Evolutionary conservation across 768 basidiomycete species (phyloP), one percentile per base, ranked within the genome.

Genomic region (Lactarius hatsudake): DNA sequence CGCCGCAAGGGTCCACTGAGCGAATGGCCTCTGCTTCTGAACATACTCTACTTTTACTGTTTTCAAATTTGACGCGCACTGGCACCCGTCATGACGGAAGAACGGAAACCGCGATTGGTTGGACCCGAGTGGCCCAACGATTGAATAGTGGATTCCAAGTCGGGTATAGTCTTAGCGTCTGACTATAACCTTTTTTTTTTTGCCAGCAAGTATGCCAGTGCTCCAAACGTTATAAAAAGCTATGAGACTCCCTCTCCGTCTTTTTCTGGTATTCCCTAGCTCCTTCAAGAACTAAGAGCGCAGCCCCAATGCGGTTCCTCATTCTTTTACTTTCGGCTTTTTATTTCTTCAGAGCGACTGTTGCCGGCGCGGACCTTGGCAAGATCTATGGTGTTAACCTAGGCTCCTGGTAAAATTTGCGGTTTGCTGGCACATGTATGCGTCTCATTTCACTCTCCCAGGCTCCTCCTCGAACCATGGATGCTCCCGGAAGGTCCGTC

Each of bases 391-490:
- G 89, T 57, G 88, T 90, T 3, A 90, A 91, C 72, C 73, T 91
- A 38, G 87, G 89, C 17, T 85, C 85, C 63, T 89, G 87, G 86
- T 84, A 67, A 71, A 60, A 32, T 59, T 34, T 10, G 7, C 17
- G 23, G 5, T n/a, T 30, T 30, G 34, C 13, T 38, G 17, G 17
- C 42, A 38, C 43, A 58, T 68, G 69, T 45, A 58, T 30, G 53
- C 58, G 26, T 58, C 58, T 51, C 68, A 51, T 17, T 5, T n/a
- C 32, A 8, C 5, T 20, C 23, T 42, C 65, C 12, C 63, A 91
- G 91, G 91, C 81, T 93, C 59, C 75, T 93, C 0, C 75, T 91
- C 6, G 91, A 93, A 72, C 71, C 89, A n/a, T 93, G 91, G 91
- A 93, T 93, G 90, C 79, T 91, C 51, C 90, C 89, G 10, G 77